These are phyloP conservation scores for Fusarium miscanthi DNA, from an alignment of 2,329 filamentous ascomycete species.

Conservation along the genomic window DNA sequence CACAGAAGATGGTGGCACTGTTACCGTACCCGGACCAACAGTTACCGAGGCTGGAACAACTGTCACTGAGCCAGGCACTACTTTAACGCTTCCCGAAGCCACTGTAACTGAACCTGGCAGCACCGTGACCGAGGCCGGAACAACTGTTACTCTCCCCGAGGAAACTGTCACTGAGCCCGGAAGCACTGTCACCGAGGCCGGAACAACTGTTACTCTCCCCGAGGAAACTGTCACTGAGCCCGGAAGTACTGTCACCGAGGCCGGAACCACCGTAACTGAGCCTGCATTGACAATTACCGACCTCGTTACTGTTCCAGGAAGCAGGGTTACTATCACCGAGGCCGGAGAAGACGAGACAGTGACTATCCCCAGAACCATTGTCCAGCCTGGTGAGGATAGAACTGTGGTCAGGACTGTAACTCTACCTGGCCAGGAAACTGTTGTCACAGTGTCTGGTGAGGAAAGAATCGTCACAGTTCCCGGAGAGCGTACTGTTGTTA, in stretches of 20 bases:
- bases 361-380: slow-evolving; percentile 29
- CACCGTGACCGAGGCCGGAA: slow-evolving; percentile 14
- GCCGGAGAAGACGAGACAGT: slow-evolving; percentile 21
- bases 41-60: slow-evolving; percentile 20
- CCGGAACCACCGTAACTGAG: slow-evolving; percentile 16
- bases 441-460: slow-evolving; percentile 41
- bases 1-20: slow-evolving; percentile 11
- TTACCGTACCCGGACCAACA: slow-evolving; percentile 15
- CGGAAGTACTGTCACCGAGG: background rate
- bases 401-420: slow-evolving; percentile 42
- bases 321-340: slow-evolving; percentile 28
- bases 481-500: slow-evolving; percentile 41
- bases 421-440: slow-evolving; percentile 34
- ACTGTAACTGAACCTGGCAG: slow-evolving; percentile 3
- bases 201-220: background rate
- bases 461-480: slow-evolving; percentile 39
- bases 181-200: slow-evolving; percentile 13
- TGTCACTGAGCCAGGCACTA: slow-evolving; percentile 15
- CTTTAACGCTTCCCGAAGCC: background rate
- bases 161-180: slow-evolving; percentile 12
- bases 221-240: slow-evolving; percentile 4
- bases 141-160: slow-evolving; percentile 10
- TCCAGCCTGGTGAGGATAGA: slow-evolving; percentile 22
- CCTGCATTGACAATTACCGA: slow-evolving; percentile 26
- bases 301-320: slow-evolving; percentile 22